Conservation (phyloP, 352 stramenopile genomes). For the Phytophthora niederhauseri region DNA sequence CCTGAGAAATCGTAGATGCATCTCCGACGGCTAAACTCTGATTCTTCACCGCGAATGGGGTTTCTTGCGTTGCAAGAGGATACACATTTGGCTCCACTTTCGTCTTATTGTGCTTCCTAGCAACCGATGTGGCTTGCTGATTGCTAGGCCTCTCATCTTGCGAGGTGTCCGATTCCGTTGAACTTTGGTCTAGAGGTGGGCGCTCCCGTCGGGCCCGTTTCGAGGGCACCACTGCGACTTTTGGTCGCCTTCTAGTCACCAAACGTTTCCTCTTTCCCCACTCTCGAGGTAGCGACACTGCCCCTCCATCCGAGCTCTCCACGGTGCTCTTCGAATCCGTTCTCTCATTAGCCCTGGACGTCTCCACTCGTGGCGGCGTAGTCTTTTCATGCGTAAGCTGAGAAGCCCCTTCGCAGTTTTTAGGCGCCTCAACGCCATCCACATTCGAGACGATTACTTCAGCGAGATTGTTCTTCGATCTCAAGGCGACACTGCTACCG, state of each 20-base stretch:
- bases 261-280: conserved; percentile 1
- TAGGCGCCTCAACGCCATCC: neutral
- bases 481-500: neutral
- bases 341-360: neutral
- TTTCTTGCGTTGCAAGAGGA: neutral
- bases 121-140: neutral
- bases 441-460: neutral
- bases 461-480: neutral
- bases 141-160: neutral
- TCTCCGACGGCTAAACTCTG: neutral
- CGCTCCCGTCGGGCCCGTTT: neutral
- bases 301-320: neutral
- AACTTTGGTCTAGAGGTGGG: neutral
- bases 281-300: neutral
- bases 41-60: neutral
- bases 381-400: neutral
- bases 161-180: neutral
- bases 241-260: neutral
- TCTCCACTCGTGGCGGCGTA: neutral
- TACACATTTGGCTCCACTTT: neutral
- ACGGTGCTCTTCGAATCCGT: neutral
- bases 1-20: neutral
- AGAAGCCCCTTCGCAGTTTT: neutral
- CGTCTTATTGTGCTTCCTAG: neutral
- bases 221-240: neutral